Base-by-base conservation (phyloP, 768 basidiomycete genomes). In the Suillus discolor region DNA sequence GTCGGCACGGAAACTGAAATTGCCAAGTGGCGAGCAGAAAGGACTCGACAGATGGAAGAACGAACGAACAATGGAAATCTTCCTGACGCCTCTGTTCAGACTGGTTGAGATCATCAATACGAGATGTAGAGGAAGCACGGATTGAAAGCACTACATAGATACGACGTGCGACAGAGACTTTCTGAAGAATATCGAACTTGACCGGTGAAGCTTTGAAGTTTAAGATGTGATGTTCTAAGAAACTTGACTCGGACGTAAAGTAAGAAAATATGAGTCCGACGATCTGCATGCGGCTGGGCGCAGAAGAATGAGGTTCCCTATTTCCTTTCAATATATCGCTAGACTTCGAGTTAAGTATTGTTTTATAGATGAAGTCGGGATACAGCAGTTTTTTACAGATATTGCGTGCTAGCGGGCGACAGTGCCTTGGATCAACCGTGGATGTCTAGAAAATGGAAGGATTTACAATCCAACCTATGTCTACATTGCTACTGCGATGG, bases 1-100 rank as follows among this genome's bases (percentile, higher is more conserved):
- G 84, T 96, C 62, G 87, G 87, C 2, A 94, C 93, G 8, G 94
- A 96, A 76, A 87, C 90, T 11, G 93, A 91, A 67, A 95, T 96
- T 39, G 82, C 87, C 39, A 88, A 87, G 74, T 96, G 94, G 94
- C 89, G 85, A 73, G 84, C 80, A 64, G 79, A 82, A 69, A 78
- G 76, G 67, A 71, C 75, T 64, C 72, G 64, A 62, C 65, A 66
- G 42, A 65, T 70, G 36, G 55, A 54, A 67, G 57, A 41, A 54
- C 53, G 61, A 9, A 23, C 31, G 6, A 44, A 61, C 20, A 44
- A 57, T 11, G 23, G 63, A 16, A 57, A 49, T 34, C 20, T 59
- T 42, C 55, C 38, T 57, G 53, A 55, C 41, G 5, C 23, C 25
- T 25, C 41, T 5, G 20, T 45, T 20, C 9, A 49, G 47, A n/a